Percentiles rank a stretch among this genome's conserved stretches.
Conservation (phyloP, 164 flowering plant species). For the Aristolochia californica region DNA sequence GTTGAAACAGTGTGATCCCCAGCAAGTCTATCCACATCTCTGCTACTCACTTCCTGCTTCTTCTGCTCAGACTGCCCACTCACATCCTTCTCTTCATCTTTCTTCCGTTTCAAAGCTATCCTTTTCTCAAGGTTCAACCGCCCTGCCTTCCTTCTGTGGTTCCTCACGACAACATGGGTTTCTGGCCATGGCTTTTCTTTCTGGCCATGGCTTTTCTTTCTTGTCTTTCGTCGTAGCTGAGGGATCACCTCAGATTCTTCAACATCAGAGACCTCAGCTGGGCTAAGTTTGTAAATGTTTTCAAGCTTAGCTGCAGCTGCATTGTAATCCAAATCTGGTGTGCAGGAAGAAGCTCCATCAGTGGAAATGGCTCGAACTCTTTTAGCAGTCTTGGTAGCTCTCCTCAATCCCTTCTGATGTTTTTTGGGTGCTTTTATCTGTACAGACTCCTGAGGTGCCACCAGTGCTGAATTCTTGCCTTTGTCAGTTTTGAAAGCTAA, state of each 20-base stretch:
- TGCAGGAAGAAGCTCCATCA: slow-evolving; percentile 36
- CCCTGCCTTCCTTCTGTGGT: slow-evolving; percentile 25
- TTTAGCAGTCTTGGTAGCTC: slow-evolving; percentile 27
- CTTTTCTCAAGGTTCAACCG: slow-evolving; percentile 71
- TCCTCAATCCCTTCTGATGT: slow-evolving; percentile 29
- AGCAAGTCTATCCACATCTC: slow-evolving; percentile 52
- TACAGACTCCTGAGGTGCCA: slow-evolving; percentile 34
- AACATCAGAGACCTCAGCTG: slow-evolving; percentile 27
- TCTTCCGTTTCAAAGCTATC: slow-evolving; percentile 36
- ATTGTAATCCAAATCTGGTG: slow-evolving; percentile 60
- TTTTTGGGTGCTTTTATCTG: slow-evolving; percentile 35
- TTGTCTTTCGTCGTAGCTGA: slow-evolving; percentile 20
- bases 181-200: slow-evolving; percentile 16
- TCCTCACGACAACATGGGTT: slow-evolving; percentile 35
- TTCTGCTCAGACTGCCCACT: slow-evolving; percentile 11
- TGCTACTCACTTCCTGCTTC: slow-evolving; percentile 10
- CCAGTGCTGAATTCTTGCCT: slow-evolving; percentile 31
- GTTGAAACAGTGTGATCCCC: slow-evolving; percentile 63
- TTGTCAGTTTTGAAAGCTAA: slow-evolving; percentile 21
- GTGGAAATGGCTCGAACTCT: slow-evolving; percentile 36
- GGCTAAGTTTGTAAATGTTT: slow-evolving; percentile 61
- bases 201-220: slow-evolving; percentile 30
- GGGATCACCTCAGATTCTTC: slow-evolving; percentile 19
- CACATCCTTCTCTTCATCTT: slow-evolving; percentile 18
- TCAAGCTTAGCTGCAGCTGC: slow-evolving; percentile 93